Evolutionary conservation across 805 yeast species (phyloP).

Genomic region (Yueomyces sinensis): DNA sequence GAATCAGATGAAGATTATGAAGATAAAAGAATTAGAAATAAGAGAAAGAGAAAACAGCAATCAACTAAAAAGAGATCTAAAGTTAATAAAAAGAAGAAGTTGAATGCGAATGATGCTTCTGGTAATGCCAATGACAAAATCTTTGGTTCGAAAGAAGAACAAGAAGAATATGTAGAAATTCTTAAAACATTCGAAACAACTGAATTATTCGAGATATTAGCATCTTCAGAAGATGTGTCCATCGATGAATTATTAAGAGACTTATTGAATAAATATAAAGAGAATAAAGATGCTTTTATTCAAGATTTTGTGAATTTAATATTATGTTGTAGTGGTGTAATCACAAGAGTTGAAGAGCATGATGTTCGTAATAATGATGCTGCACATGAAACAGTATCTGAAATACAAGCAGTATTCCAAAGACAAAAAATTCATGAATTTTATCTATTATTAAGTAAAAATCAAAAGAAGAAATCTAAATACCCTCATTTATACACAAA

Average conservation of each 20-base stretch:
- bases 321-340: slow-evolving; percentile 60
- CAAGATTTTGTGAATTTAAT: slow-evolving; percentile 55
- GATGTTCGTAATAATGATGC: slow-evolving; percentile 61
- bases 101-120: slow-evolving; percentile 1
- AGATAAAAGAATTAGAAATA: slow-evolving; percentile 3
- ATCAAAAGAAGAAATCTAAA: slow-evolving; percentile 27
- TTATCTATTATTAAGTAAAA: slow-evolving; percentile 45
- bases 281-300: slow-evolving; percentile 34
- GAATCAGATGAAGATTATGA: slow-evolving; percentile 19
- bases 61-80: slow-evolving; percentile 1
- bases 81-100: slow-evolving; percentile 4
- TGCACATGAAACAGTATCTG: slow-evolving; percentile 61
- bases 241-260: slow-evolving; percentile 38
- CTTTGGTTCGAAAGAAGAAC: slow-evolving; percentile 12
- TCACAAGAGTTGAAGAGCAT: slow-evolving; percentile 53
- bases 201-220: slow-evolving; percentile 36
- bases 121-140: neutral
- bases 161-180: slow-evolving; percentile 24
- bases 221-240: slow-evolving; percentile 35
- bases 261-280: slow-evolving; percentile 43
- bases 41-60: slow-evolving; percentile 7
- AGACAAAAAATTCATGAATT: slow-evolving; percentile 55
- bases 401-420: slow-evolving; percentile 49
- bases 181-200: slow-evolving; percentile 34
- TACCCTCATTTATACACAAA: slow-evolving; percentile 37